phyloP scores from a whole-genome alignment of 129 eudicot genomes.

The Flaveria brownii region DNA sequence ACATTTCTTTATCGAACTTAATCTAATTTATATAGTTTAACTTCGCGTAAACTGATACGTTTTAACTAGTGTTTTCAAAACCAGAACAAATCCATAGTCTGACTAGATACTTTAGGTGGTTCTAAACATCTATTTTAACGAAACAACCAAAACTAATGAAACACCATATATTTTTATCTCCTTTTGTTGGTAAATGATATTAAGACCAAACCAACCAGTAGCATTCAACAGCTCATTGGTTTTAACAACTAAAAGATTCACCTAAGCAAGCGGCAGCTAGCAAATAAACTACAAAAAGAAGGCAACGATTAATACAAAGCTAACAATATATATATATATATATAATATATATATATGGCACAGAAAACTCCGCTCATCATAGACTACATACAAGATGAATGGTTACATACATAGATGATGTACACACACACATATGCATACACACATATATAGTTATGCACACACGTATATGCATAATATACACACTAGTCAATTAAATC shows the following conservation, averaged over 20 bases:
- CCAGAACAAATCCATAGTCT: not conserved
- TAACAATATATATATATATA: no score
- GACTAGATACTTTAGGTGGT: no score
- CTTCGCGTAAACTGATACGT: no score
- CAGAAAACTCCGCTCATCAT: not conserved
- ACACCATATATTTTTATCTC: not conserved
- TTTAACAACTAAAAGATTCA: not conserved
- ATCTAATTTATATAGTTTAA: no score
- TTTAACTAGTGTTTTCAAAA: not conserved
- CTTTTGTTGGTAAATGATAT: not conserved
- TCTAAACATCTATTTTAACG: no score
- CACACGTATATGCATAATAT: no score
- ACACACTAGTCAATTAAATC: no score
- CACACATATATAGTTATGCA: no score
- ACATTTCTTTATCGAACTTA: not conserved
- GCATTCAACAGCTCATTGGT: not conserved
- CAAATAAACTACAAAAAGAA: not conserved
- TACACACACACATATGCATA: no score
- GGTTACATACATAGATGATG: no score
- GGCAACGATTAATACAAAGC: not conserved
- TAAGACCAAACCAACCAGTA: not conserved
- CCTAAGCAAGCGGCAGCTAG: not conserved
- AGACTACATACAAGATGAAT: not conserved
- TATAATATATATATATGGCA: not conserved
- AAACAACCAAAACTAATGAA: no score